These are phyloP conservation scores for Hypoxylon intermedium DNA, from an alignment of 495 filamentous ascomycete genomes.

Conservation along the genomic window DNA sequence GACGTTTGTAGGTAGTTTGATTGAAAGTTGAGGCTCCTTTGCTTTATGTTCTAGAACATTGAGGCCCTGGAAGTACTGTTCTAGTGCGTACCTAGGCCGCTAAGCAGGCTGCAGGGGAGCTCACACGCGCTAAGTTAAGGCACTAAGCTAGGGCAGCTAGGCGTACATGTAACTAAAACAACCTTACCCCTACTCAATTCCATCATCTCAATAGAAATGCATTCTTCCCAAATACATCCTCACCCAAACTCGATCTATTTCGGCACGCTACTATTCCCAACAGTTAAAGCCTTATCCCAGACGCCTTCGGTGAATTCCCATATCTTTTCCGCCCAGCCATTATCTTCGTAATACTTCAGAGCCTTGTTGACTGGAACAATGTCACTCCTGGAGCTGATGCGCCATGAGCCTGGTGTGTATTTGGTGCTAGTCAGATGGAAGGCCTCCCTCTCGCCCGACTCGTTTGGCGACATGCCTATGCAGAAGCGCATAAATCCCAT, in stretches of 20 bases:
- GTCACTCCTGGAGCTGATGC: slow-evolving; percentile 6
- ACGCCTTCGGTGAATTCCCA: slow-evolving; percentile 15
- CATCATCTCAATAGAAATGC: not conserved
- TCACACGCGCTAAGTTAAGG: not conserved
- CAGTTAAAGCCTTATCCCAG: slow-evolving; percentile 1
- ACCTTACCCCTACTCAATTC: not conserved
- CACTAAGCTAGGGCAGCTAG: not conserved
- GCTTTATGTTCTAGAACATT: not conserved
- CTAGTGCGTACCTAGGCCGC: not conserved
- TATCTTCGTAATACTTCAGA: slow-evolving; percentile 6
- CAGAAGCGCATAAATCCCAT: slow-evolving; percentile 1
- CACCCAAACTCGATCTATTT: not conserved
- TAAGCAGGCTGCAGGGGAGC: not conserved
- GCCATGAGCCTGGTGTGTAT: slow-evolving; percentile 4
- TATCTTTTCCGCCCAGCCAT: slow-evolving; percentile 23
- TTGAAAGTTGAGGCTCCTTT: not conserved
- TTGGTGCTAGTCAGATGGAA: slow-evolving; percentile 14
- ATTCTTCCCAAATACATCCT: too few species aligned
- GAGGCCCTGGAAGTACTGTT: too few species aligned
- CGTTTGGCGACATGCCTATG: slow-evolving; percentile 17
- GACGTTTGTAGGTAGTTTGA: too few species aligned
- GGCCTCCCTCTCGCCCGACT: slow-evolving; percentile 29
- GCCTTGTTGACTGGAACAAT: not conserved
- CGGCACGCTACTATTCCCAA: not conserved
- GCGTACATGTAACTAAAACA: not conserved